Evolutionary conservation across 805 yeast genomes (phyloP).

Genomic region (Wickerhamomyces canadensis): DNA sequence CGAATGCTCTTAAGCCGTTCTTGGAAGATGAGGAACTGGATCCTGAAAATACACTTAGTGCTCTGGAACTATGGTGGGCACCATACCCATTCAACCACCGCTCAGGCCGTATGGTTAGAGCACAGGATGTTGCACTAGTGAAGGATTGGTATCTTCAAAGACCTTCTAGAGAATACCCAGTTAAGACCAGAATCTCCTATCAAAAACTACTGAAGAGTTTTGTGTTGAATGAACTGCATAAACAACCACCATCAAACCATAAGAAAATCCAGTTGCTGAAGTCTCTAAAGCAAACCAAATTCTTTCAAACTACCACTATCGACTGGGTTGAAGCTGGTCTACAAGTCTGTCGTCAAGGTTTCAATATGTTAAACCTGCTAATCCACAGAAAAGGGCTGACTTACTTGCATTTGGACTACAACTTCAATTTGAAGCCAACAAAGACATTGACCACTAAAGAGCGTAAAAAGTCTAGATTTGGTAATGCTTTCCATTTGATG

Average conservation of each 20-base stretch:
- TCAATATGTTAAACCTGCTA: slow-evolving; percentile 82
- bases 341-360: slow-evolving; percentile 90
- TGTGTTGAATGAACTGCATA: slow-evolving; percentile 68
- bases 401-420: slow-evolving; percentile 89
- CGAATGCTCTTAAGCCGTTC: slow-evolving; percentile 44
- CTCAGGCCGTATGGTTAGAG: slow-evolving; percentile 67
- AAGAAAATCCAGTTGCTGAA: slow-evolving; percentile 57
- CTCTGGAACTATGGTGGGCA: slow-evolving; percentile 70
- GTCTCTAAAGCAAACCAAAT: slow-evolving; percentile 71
- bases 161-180: slow-evolving; percentile 54
- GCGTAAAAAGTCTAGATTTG: slow-evolving; percentile 91
- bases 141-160: slow-evolving; percentile 78
- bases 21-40: slow-evolving; percentile 39
- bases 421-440: slow-evolving; percentile 93
- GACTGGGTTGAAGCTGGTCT: slow-evolving; percentile 99
- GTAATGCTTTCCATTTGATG: slow-evolving; percentile 90
- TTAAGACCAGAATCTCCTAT: slow-evolving; percentile 80
- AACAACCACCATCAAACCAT: slow-evolving; percentile 34
- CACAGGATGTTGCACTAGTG: slow-evolving; percentile 83
- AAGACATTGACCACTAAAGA: slow-evolving; percentile 95
- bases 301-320: slow-evolving; percentile 83
- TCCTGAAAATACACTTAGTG: slow-evolving; percentile 44
- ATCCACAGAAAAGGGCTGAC: slow-evolving; percentile 90
- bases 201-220: slow-evolving; percentile 79
- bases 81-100: slow-evolving; percentile 81